Conservation (phyloP, 2,329 filamentous ascomycete genomes). For the Cadophora sp. region DNA sequence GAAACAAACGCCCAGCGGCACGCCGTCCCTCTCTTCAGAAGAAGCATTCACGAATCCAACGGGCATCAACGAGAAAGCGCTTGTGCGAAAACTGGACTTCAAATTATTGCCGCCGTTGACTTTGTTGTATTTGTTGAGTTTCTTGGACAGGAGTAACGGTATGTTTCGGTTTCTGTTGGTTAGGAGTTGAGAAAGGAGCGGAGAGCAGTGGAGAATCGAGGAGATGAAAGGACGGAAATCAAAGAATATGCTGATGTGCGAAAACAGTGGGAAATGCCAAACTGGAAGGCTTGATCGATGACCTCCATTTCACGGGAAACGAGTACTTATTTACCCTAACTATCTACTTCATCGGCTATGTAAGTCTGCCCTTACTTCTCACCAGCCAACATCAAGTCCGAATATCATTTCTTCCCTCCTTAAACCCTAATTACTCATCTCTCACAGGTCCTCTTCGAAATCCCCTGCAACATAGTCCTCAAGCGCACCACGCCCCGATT, state of each 20-base stretch:
- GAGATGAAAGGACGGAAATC: background rate
- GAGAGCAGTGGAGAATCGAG: background rate
- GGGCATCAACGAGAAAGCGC: slow-evolving; percentile 58
- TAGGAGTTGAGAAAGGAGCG: background rate
- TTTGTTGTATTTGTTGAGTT: slow-evolving; percentile 61
- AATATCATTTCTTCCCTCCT: background rate
- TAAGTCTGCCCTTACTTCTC: slow-evolving; percentile 15
- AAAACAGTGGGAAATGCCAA: slow-evolving; percentile 62
- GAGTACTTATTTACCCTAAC: slow-evolving; percentile 71
- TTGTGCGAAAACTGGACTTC: slow-evolving; percentile 63
- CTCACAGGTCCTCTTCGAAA: slow-evolving; percentile 57
- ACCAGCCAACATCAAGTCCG: background rate
- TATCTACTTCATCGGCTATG: slow-evolving; percentile 69
- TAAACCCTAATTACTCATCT: background rate
- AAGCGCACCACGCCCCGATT: slow-evolving; percentile 64
- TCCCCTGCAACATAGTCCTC: slow-evolving; percentile 67
- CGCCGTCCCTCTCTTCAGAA: slow-evolving; percentile 19
- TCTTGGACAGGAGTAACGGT: slow-evolving; percentile 63
- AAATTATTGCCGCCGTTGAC: slow-evolving; percentile 60
- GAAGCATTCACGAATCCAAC: slow-evolving; percentile 33
- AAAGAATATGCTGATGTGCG: slow-evolving; percentile 26
- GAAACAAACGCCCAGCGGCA: background rate
- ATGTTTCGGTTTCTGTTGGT: background rate
- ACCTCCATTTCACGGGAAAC: slow-evolving; percentile 62
- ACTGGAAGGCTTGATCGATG: slow-evolving; percentile 59